These are phyloP conservation scores for Pseudonitzschia multistriata DNA, from an alignment of 108 stramenopile species.

Conservation along the genomic window DNA sequence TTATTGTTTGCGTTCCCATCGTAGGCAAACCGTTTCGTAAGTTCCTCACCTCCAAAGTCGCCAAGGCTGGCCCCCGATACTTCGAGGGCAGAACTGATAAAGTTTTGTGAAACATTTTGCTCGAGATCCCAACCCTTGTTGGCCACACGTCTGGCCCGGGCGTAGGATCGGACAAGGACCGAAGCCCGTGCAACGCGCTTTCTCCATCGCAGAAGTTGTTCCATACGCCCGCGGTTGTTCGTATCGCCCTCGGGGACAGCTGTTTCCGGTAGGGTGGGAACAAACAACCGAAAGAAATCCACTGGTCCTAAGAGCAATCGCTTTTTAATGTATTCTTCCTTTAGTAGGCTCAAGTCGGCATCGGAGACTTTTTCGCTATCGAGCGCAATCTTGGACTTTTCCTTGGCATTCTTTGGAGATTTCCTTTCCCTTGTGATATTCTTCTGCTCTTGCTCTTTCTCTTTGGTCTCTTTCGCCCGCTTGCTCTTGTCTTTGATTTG, in stretches of 20 bases:
- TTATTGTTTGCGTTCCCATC: slow-evolving; percentile 65
- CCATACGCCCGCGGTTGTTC: slow-evolving; percentile 45
- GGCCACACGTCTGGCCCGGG: slow-evolving; percentile 44
- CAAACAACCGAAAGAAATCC: slow-evolving; percentile 70
- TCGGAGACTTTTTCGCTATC: slow-evolving; percentile 12
- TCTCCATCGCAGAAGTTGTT: slow-evolving; percentile 44
- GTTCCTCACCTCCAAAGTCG: slow-evolving; percentile 1
- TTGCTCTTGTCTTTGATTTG: slow-evolving; percentile 15
- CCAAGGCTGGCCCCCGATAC: neutral
- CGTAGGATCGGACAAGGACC: slow-evolving; percentile 52
- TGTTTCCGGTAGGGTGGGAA: slow-evolving; percentile 43
- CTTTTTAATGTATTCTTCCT: slow-evolving; percentile 35
- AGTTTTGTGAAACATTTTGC: neutral
- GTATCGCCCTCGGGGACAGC: slow-evolving; percentile 36
- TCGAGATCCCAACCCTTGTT: slow-evolving; percentile 55
- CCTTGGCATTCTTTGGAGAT: neutral
- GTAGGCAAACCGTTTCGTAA: slow-evolving; percentile 52
- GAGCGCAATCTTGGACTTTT: neutral
- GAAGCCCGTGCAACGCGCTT: slow-evolving; percentile 65
- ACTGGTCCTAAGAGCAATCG: slow-evolving; percentile 54
- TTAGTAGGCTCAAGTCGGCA: slow-evolving; percentile 18
- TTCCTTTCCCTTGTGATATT: neutral
- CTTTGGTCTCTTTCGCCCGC: neutral
- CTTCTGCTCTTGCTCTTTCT: neutral
- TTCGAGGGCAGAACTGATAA: too few species aligned